These are phyloP conservation scores for Lactarius quietus DNA, from an alignment of 768 basidiomycete species.

Conservation along the genomic window DNA sequence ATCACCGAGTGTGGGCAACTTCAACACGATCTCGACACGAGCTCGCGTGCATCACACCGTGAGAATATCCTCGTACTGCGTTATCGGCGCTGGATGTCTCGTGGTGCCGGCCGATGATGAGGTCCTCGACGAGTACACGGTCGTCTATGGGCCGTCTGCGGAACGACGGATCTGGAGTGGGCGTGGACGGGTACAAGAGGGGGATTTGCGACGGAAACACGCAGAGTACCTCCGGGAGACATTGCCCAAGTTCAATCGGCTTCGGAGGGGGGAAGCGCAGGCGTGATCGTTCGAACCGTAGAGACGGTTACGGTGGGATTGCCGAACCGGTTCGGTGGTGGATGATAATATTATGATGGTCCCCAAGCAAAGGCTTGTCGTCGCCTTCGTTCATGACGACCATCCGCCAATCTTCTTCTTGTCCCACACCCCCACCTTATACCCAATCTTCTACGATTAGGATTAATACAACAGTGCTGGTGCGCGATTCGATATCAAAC, in stretches of 20 bases:
- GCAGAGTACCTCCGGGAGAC: conserved; percentile 90
- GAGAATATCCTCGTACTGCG: conserved; percentile 73
- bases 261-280: conserved; percentile 34
- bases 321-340: neutral
- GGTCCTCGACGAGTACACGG: conserved; percentile 75
- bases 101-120: conserved; percentile 79
- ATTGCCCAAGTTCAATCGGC: conserved; percentile 82
- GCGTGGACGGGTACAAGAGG: conserved; percentile 76
- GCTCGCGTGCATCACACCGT: conserved; percentile 83
- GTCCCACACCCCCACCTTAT: conserved; percentile 12
- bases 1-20: conserved; percentile 75
- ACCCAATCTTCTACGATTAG: conserved; percentile 3
- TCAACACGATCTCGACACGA: conserved; percentile 83
- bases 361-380: neutral
- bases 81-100: conserved; percentile 76
- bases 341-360: neutral
- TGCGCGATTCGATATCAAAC: conserved; percentile 3
- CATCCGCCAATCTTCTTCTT: conserved; percentile 33
- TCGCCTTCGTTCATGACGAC: neutral
- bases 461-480: conserved; percentile 9
- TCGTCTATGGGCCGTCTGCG: conserved; percentile 73
- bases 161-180: conserved; percentile 84
- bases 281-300: conserved; percentile 4
- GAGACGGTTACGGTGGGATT: neutral
- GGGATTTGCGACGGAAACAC: conserved; percentile 81